phyloP scores from a whole-genome alignment of 2,329 filamentous ascomycete species.

The Alternaria incomplexa region DNA sequence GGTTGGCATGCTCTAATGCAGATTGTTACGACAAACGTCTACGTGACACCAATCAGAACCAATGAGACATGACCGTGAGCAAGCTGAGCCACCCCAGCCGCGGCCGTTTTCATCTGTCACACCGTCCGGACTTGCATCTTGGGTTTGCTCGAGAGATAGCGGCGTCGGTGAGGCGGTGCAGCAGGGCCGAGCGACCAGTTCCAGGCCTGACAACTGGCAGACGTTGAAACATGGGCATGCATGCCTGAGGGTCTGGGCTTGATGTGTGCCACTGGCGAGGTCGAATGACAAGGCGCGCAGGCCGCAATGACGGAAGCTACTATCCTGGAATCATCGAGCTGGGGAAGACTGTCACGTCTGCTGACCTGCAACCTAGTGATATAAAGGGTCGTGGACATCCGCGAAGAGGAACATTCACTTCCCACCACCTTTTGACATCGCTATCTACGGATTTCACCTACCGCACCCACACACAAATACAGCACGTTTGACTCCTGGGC shows the following conservation, averaged over 20 bases:
- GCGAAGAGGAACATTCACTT: not conserved
- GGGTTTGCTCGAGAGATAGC: not conserved
- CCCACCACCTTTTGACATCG: not conserved
- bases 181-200: slow-evolving; percentile 17
- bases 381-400: slow-evolving; percentile 10
- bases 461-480: not conserved
- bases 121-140: not conserved
- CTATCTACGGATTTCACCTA: not conserved
- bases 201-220: not conserved
- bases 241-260: slow-evolving; percentile 11
- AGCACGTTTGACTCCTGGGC: not conserved
- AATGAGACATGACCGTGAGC: not conserved
- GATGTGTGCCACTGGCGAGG: not conserved
- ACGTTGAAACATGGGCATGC: slow-evolving; percentile 9
- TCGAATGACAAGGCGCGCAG: slow-evolving; percentile 11
- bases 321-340: not conserved
- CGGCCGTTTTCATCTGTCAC: slow-evolving; percentile 4
- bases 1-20: slow-evolving; percentile 13
- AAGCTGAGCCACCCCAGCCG: slow-evolving; percentile 20
- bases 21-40: not conserved
- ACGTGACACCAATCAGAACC: slow-evolving; percentile 9
- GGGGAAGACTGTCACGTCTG: not conserved
- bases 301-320: slow-evolving; percentile 2
- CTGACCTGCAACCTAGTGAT: not conserved
- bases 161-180: slow-evolving; percentile 23